Percentiles rank a stretch among this genome's conserved stretches.
Evolutionary conservation across 768 basidiomycete genomes (phyloP).

Genomic region (Boletus rex-veris): DNA sequence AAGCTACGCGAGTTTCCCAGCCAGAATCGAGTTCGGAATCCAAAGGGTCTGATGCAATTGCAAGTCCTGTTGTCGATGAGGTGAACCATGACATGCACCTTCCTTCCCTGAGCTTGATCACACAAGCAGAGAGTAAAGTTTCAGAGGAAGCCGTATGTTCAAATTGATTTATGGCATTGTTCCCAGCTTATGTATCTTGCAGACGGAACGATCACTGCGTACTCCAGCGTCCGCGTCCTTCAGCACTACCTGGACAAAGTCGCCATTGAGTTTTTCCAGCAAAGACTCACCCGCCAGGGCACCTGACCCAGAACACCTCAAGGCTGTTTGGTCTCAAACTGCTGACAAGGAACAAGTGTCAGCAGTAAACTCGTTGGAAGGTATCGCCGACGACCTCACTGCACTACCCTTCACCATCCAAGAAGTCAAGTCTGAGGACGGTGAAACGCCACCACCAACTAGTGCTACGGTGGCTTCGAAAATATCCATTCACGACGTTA

Average conservation of each 20-base stretch:
- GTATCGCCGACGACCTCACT: slow-evolving; percentile 79
- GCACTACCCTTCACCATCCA: slow-evolving; percentile 76
- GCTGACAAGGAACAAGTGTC: slow-evolving; percentile 66
- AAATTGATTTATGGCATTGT: not conserved
- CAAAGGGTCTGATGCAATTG: slow-evolving; percentile 5
- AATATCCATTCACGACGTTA: slow-evolving; percentile 80
- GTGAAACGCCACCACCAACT: slow-evolving; percentile 71
- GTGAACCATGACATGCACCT: slow-evolving; percentile 8
- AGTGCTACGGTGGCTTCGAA: slow-evolving; percentile 56
- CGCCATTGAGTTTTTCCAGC: slow-evolving; percentile 46
- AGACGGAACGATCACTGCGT: slow-evolving; percentile 44
- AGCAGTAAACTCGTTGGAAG: slow-evolving; percentile 76
- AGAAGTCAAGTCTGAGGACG: slow-evolving; percentile 85
- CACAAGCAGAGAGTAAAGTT: slow-evolving; percentile 44
- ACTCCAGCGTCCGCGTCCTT: slow-evolving; percentile 44
- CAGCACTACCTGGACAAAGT: slow-evolving; percentile 50
- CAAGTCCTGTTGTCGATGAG: slow-evolving; percentile 12
- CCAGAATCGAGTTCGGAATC: slow-evolving; percentile 12
- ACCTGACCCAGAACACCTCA: slow-evolving; percentile 82
- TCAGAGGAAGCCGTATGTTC: slow-evolving; percentile 54
- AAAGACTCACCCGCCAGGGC: slow-evolving; percentile 69
- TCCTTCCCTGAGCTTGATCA: slow-evolving; percentile 21
- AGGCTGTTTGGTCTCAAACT: slow-evolving; percentile 80
- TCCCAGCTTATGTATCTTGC: slow-evolving; percentile 12
- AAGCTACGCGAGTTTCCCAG: slow-evolving; percentile 5